Conservation (phyloP, 2,329 filamentous ascomycete species). For the Aureobasidium lini region DNA sequence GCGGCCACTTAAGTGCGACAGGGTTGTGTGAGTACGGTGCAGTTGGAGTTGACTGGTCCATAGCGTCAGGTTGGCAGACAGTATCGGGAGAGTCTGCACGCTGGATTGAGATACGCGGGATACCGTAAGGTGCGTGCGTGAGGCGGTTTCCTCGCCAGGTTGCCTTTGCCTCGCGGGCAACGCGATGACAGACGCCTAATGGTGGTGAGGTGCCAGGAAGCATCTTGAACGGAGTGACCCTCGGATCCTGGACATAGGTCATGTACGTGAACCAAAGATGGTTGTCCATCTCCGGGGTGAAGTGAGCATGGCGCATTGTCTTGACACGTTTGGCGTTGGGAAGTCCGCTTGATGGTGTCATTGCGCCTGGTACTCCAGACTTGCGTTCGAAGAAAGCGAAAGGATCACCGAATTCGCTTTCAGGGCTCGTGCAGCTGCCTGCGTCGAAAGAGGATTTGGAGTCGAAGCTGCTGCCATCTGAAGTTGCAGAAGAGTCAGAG, state of each 20-base stretch:
- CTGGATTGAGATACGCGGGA: constrained; percentile 17
- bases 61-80: constrained; percentile 37
- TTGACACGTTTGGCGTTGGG: constrained; percentile 36
- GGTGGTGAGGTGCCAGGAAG: constrained; percentile 56
- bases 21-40: constrained; percentile 20
- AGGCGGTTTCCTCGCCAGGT: constrained; percentile 48
- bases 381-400: constrained; percentile 34
- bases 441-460: constrained; percentile 49
- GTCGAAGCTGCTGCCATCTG: constrained; percentile 49
- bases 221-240: constrained; percentile 60
- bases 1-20: constrained; percentile 45
- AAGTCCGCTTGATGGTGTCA: constrained; percentile 20
- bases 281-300: constrained; percentile 57
- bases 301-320: constrained; percentile 36
- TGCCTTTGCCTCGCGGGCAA: constrained; percentile 53
- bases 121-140: constrained; percentile 22
- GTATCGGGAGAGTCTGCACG: constrained; percentile 37
- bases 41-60: constrained; percentile 37
- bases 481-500: constrained; percentile 57
- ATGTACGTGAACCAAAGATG: constrained; percentile 61
- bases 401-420: constrained; percentile 51
- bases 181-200: constrained; percentile 56
- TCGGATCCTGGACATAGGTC: constrained; percentile 57
- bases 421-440: constrained; percentile 54
- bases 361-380: constrained; percentile 19